These are phyloP conservation scores for Isoetes engelmannii DNA, from an alignment of 83 land plant species.

Conservation along the genomic window DNA sequence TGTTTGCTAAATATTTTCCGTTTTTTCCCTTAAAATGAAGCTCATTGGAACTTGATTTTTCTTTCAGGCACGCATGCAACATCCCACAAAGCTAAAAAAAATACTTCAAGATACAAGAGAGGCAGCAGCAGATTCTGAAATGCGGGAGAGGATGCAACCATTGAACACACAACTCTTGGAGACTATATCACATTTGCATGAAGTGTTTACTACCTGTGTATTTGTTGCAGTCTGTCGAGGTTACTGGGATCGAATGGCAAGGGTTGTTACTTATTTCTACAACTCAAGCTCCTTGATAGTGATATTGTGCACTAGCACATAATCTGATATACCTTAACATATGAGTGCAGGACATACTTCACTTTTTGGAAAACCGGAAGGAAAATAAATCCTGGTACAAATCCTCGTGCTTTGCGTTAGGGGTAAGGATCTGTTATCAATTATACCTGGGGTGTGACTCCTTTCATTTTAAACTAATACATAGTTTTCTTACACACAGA, in stretches of 20 bases:
- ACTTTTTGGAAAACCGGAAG: constrained; percentile 80
- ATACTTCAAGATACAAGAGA: constrained; percentile 80
- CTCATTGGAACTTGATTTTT: no score
- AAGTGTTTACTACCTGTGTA: constrained; percentile 63
- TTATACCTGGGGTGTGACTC: not conserved
- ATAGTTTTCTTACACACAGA: constrained; percentile 35
- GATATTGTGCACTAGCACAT: not conserved
- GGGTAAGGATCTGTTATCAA: constrained; percentile 39
- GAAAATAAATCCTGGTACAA: constrained; percentile 87
- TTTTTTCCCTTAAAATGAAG: no score
- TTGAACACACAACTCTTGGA: constrained; percentile 53
- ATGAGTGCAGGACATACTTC: constrained; percentile 61
- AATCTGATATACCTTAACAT: not conserved
- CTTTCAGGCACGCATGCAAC: constrained; percentile 56
- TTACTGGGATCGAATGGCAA: constrained; percentile 90
- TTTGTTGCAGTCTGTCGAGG: constrained; percentile 71
- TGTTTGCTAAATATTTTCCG: not conserved
- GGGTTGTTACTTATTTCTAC: constrained; percentile 36
- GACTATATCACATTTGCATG: constrained; percentile 64
- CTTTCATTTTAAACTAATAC: not conserved
- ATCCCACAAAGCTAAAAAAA: constrained; percentile 63
- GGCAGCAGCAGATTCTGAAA: constrained; percentile 61
- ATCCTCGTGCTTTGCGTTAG: constrained; percentile 77
- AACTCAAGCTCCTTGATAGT: not conserved
- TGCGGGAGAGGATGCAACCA: constrained; percentile 76